Evolutionary conservation across 164 flowering plant genomes (phyloP).

Genomic region (Sextonia rubra): DNA sequence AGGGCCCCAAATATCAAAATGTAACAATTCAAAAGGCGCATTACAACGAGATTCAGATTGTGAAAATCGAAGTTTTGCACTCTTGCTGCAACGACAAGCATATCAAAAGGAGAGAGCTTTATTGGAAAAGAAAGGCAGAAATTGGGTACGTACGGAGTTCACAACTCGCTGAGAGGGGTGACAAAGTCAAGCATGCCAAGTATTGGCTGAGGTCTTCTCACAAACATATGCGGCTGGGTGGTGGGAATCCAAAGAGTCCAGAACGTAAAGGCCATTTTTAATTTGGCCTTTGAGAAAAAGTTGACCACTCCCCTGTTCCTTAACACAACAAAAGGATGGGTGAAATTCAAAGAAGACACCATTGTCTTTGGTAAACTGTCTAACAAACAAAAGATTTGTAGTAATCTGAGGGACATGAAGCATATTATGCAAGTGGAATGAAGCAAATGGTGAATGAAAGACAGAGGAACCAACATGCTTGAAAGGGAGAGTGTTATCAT

Average conservation of each 20-base stretch:
- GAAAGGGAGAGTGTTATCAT: background rate
- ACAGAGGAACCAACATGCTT: background rate
- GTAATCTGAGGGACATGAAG: background rate
- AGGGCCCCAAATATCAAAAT: background rate
- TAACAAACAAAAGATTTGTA: background rate
- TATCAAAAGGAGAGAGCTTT: background rate
- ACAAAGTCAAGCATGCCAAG: background rate
- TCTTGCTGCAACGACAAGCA: background rate
- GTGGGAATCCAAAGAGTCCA: background rate
- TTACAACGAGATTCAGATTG: background rate
- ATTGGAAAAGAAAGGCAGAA: background rate
- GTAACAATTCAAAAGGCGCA: background rate
- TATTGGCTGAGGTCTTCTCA: background rate
- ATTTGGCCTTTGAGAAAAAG: background rate
- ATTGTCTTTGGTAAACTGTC: background rate
- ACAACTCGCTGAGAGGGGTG: background rate
- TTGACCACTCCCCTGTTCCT: background rate
- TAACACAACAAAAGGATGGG: background rate
- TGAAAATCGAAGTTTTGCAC: background rate
- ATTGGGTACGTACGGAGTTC: background rate
- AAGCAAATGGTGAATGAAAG: no score
- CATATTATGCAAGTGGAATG: no score
- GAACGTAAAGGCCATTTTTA: background rate
- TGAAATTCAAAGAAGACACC: background rate
- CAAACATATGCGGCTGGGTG: background rate